Base-by-base conservation (phyloP, 208 protist genomes). In the Acanthamoeba royreba region DNA sequence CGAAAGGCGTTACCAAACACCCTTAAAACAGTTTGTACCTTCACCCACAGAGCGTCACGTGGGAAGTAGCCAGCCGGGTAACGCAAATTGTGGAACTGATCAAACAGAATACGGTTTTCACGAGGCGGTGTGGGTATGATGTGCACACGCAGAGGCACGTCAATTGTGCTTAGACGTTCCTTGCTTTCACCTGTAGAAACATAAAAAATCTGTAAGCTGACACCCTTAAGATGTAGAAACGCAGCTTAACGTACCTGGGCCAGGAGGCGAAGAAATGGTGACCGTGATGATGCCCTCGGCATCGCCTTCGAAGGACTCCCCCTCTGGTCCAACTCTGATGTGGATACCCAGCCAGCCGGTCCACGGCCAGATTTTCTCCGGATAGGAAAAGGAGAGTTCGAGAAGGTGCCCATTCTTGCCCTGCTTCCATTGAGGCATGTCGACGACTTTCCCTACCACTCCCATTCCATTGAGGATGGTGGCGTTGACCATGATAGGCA, bases 1-100 rank as follows among this genome's bases (percentile, higher is more conserved):
- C 0, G 2, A 58, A 13, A 1, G 38, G 4, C 28, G 8, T 11
- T 46, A 38, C 0, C 35, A 33, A 4, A 61, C 19, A 3, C 11
- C 46, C 17, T 25, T 42, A 11, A 22, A 52, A 11, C 28, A 72
- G 19, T 7, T 85, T 17, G 2, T 11, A 94, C 94, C 63, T 74
- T 97, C 83, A 72, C 53, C 19, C 92, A 53, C 13, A 99, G 96
- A 55, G 98, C 96, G 95, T 99, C 98, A 22, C 98, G 96, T 2
- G 99, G 98, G 45, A 99, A 96, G 95, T 98, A 99, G 7, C 95
- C 98, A 17, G 95, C 90, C 86, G 99, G 99, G 95, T 99, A 99
- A 19, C 97, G 96, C 91, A 99, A 97, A 77, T 97, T 98, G 93
- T 99, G 99, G 81, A 95, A 98, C 74, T 99, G 98, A 93, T 99